A percentile compares a stretch with the other conserved stretches of the same genome.
Evolutionary conservation across 148 eudicot species (phyloP).

Genomic region (Bassia scoparia): DNA sequence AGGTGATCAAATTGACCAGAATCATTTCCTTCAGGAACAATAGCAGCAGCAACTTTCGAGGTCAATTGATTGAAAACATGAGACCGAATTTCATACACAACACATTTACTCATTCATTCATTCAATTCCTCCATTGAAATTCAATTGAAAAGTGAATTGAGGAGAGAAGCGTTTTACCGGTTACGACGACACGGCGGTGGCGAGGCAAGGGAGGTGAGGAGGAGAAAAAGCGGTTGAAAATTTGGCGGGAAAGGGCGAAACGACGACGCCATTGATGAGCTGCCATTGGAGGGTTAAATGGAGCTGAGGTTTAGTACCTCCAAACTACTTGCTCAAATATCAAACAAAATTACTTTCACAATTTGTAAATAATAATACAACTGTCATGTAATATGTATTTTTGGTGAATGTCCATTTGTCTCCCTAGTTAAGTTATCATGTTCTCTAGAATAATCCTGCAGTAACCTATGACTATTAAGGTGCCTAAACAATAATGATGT

Average conservation of each 20-base stretch:
- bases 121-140: neutral
- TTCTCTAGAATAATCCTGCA: no score
- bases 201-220: conserved; percentile 29
- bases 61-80: conserved; percentile 72
- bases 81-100: conserved; percentile 25
- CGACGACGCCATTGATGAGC: conserved; percentile 36
- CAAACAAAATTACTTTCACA: no score
- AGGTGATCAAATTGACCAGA: conserved; percentile 52
- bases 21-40: conserved; percentile 63
- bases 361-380: no score
- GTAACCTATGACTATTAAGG: no score
- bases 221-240: conserved; percentile 21
- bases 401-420: no score
- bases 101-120: neutral
- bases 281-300: conserved; percentile 15
- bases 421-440: no score
- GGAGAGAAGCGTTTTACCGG: conserved; percentile 45
- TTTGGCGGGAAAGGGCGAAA: conserved; percentile 22
- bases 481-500: no score
- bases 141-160: neutral
- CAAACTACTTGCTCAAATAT: no score
- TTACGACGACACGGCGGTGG: conserved; percentile 84
- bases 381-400: no score
- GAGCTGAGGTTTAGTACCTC: neutral
- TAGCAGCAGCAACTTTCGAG: conserved; percentile 87